Evolutionary conservation across 2,329 filamentous ascomycete genomes (phyloP), one percentile per base, ranked within the genome.

Genomic region (Aspergillus pseudoterreus): DNA sequence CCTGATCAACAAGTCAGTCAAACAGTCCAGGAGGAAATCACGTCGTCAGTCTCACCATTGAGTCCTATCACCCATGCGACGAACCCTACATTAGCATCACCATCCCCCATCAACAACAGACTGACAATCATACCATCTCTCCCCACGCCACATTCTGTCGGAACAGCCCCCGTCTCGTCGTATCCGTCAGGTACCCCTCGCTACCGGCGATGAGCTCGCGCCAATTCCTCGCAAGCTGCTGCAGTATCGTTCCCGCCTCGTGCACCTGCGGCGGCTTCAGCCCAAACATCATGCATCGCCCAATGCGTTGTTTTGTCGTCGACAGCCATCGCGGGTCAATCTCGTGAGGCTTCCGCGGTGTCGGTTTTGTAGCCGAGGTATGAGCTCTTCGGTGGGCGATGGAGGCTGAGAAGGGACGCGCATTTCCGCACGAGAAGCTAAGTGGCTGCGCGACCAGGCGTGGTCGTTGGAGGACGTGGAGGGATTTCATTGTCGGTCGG

Each of bases 91-190:
- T 67, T 49, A 70, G 63, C 49, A 48, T 22, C 39, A 10, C 3
- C 15, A 41, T 52, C 30, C 21, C 17, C 17, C 17, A 22, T 14
- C 11, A 11, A 49, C 5, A 38, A n/a, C 2, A 19, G 32, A 42
- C 6, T 4, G 41, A 30, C 9, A 12, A 36, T 14, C 43, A 32
- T 73, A 90, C 88, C 87, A 91, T 90, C 68, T 96, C 90, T 27
- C 90, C 91, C 90, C 89, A 95, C 0, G 83, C 84, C 21, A 95
- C 85, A 57, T 79, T 77, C 53, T 89, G 84, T 48, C 79, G 75
- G 56, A 83, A 82, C 32, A 92, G 65, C 0, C 88, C 82, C 43
- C 79, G 82, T 46, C 83, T 77, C 58, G 81, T 78, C 53, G 78
- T 75, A 10, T 77, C 80, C 0, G 85, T 88, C 56, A 94, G 69